A percentile compares a stretch with the other conserved stretches of the same genome.
Conservation (phyloP, 2,329 filamentous ascomycete species). For the Claviceps sp. region DNA sequence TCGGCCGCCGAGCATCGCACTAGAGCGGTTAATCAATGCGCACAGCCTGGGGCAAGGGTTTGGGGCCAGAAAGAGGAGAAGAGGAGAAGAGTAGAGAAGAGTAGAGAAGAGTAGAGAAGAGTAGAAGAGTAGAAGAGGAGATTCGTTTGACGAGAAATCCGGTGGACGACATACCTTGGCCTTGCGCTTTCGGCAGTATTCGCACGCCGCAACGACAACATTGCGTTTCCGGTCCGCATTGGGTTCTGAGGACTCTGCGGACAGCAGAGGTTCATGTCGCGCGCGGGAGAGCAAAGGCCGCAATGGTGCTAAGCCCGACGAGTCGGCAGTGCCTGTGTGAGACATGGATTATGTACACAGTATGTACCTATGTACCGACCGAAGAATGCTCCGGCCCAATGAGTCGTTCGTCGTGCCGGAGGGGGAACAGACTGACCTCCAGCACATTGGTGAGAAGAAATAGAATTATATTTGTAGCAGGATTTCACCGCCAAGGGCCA, state of each 20-base stretch:
- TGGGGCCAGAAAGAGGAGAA: not conserved
- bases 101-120: too few relatives aligned
- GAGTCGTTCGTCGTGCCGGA: too few relatives aligned
- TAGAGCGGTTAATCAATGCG: not conserved
- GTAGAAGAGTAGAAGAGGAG: too few relatives aligned
- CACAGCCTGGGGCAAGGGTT: not conserved
- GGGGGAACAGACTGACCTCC: too few relatives aligned
- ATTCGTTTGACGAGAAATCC: not conserved
- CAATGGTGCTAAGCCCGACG: not conserved
- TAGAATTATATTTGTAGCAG: too few relatives aligned
- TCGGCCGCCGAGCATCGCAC: conserved; percentile 1
- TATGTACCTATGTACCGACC: too few relatives aligned
- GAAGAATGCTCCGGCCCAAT: too few relatives aligned
- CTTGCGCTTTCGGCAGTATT: conserved; percentile 1
- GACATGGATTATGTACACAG: too few relatives aligned
- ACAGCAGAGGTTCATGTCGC: not conserved
- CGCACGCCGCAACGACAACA: not conserved
- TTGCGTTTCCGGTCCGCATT: not conserved
- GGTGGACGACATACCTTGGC: not conserved
- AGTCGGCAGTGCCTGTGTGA: too few relatives aligned
- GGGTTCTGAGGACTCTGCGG: not conserved
- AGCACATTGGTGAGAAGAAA: too few relatives aligned
- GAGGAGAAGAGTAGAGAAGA: too few relatives aligned
- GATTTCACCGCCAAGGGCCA: too few relatives aligned
- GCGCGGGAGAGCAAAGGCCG: not conserved